Evolutionary conservation across 192 early-diverging fungal genomes (phyloP), one percentile per base, ranked within the genome.

Genomic region (Dissophora ornata): DNA sequence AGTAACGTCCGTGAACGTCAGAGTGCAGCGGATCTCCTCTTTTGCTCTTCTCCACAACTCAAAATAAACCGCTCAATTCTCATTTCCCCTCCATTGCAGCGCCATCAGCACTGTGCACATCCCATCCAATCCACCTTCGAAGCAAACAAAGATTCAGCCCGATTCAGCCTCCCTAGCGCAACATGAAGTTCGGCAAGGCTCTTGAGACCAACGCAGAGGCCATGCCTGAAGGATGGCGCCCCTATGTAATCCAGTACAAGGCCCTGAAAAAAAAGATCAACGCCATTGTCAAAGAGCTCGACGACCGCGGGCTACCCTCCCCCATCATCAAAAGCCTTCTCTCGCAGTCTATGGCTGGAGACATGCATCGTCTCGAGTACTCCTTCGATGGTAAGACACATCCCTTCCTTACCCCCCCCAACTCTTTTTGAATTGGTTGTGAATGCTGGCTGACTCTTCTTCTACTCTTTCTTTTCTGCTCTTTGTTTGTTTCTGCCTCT

Each of bases 171-270:
- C n/a, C n/a, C n/a, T n/a, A n/a, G n/a, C 36, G 13, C 60, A 62
- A 46, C 30, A 93, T 93, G 91, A 93, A 93, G 84, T 93, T 93
- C 80, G 88, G 84, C 57, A 90, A 91, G 60, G 80, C 85, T 22
- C 80, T 93, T 28, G 90, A 91, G 55, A 82, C 83, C 4, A 87
- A 82, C 79, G 79, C 89, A 18, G 87, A 88, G 69, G 70, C 89
- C 38, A 87, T 93, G 57, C 91, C 91, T 9, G 82, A 81, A 42
- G 87, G 88, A 54, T 91, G 90, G 88, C 85, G 89, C 50, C 89
- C 87, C 7, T 91, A 89, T 59, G 53, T 91, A n/a, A 90, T 93
- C 47, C 88, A 90, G 45, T 93, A 93, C 85, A 91, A 91, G 57
- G 68, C 78, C 19, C 82, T 93, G 16, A 93, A 93, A 73, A 91